A percentile compares a stretch with the other conserved stretches of the same genome.
These are phyloP conservation scores for Vaccinium corymbosum DNA, from an alignment of 148 eudicot genomes.

Conservation along the genomic window DNA sequence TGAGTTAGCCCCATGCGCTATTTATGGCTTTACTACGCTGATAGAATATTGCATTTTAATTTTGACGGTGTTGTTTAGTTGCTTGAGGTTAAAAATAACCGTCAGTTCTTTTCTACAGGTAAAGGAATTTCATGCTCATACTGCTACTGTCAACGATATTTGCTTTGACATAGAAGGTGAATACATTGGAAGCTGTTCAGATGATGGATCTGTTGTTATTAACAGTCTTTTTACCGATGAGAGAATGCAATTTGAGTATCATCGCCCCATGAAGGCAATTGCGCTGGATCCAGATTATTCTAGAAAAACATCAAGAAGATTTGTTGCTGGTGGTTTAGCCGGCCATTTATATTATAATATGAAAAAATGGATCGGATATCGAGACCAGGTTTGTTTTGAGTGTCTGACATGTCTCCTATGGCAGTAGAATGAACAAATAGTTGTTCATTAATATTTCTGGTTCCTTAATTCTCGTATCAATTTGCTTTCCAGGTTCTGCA, in stretches of 20 bases:
- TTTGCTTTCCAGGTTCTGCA: conserved; percentile 64
- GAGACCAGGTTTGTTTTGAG: conserved; percentile 66
- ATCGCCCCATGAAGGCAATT: conserved; percentile 94
- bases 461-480: conserved; percentile 15
- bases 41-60: neutral
- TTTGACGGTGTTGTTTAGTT: neutral
- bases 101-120: conserved; percentile 42
- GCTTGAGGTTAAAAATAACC: conserved; percentile 3
- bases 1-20: neutral
- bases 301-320: conserved; percentile 71
- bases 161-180: conserved; percentile 91
- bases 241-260: conserved; percentile 82
- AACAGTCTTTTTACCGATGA: conserved; percentile 86
- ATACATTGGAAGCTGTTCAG: conserved; percentile 95
- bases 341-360: conserved; percentile 72
- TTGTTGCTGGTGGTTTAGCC: conserved; percentile 96
- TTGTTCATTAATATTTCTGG: neutral
- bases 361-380: conserved; percentile 89
- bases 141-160: conserved; percentile 82
- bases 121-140: conserved; percentile 73
- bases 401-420: conserved; percentile 15
- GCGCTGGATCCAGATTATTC: conserved; percentile 94
- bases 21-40: neutral
- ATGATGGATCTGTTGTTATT: conserved; percentile 90
- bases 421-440: conserved; percentile 4